Conservation (phyloP, 2,329 filamentous ascomycete species). For the Penicillium decumbens region DNA sequence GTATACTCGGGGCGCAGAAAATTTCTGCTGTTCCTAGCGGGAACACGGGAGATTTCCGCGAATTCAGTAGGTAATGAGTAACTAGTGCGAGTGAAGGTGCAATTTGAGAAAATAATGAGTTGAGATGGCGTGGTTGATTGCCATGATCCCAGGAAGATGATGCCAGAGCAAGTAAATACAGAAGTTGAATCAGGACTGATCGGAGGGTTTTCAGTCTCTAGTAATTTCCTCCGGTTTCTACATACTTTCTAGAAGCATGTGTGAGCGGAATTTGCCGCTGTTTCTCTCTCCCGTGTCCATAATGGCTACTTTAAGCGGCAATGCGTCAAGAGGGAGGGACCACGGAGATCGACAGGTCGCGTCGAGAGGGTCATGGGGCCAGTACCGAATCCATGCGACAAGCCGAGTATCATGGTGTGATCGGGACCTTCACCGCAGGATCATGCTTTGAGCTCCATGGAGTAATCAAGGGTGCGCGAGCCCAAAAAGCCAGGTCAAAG, state of each 20-base stretch:
- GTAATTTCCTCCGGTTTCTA: neutral
- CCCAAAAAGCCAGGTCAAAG: neutral
- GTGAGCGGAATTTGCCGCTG: neutral
- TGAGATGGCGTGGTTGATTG: neutral
- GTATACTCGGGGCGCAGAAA: conserved; percentile 14
- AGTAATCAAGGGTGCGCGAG: neutral
- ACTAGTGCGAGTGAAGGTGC: neutral
- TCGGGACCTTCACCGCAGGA: conserved; percentile 6
- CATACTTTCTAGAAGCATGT: neutral
- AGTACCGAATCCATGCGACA: neutral
- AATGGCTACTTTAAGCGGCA: conserved; percentile 13
- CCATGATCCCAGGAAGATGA: neutral
- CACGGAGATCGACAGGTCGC: no score
- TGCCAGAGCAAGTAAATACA: conserved; percentile 1
- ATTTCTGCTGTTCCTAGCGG: conserved; percentile 17
- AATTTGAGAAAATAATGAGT: neutral
- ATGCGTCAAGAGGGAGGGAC: neutral
- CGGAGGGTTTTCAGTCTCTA: conserved; percentile 12
- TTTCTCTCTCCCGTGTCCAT: neutral
- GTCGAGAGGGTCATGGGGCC: conserved; percentile 4
- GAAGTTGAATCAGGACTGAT: neutral
- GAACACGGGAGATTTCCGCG: conserved; percentile 4
- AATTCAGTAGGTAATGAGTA: neutral
- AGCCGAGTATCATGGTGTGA: conserved; percentile 7
- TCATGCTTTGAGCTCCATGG: neutral